Percentiles rank a stretch among this genome's conserved stretches.
phyloP scores from a whole-genome alignment of 768 basidiomycete genomes.

The Tylopilus intermedius region DNA sequence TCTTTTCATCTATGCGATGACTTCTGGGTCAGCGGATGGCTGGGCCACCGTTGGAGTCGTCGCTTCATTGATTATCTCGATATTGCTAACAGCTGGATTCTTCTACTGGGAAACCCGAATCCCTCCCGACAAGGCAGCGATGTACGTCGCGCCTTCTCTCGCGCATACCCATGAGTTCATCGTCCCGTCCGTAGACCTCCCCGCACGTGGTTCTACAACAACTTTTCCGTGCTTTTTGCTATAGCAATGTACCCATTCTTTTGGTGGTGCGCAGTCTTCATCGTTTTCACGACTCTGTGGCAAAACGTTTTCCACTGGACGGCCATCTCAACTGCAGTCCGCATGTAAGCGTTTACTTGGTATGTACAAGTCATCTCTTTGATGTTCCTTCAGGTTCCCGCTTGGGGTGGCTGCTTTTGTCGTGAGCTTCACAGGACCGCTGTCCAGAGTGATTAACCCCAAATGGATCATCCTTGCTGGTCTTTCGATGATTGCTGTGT shows the following conservation, averaged over 20 bases:
- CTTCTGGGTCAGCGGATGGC: constrained; percentile 43
- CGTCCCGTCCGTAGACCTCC: constrained; percentile 32
- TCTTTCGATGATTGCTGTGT: no score
- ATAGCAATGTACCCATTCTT: constrained; percentile 36
- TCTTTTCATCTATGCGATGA: constrained; percentile 40
- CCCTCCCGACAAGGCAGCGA: constrained; percentile 37
- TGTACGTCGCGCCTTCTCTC: constrained; percentile 28
- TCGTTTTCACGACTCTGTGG: constrained; percentile 36
- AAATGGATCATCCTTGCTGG: no score
- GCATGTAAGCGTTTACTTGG: constrained; percentile 28
- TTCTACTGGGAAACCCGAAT: constrained; percentile 47
- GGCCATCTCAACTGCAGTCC: constrained; percentile 35
- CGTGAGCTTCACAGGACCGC: constrained; percentile 35
- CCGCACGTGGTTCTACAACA: constrained; percentile 38
- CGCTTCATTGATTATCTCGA: constrained; percentile 42
- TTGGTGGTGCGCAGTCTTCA: constrained; percentile 38
- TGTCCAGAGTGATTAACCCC: constrained; percentile 27
- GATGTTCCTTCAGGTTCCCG: constrained; percentile 31
- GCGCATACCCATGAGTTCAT: background rate
- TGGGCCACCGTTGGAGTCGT: constrained; percentile 46
- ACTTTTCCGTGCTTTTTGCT: constrained; percentile 38
- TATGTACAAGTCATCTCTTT: background rate
- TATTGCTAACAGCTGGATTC: constrained; percentile 38
- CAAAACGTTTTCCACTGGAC: constrained; percentile 42
- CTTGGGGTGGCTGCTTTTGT: constrained; percentile 37